phyloP scores from a whole-genome alignment of 2,329 filamentous ascomycete species.

The Colletotrichum liriopes region DNA sequence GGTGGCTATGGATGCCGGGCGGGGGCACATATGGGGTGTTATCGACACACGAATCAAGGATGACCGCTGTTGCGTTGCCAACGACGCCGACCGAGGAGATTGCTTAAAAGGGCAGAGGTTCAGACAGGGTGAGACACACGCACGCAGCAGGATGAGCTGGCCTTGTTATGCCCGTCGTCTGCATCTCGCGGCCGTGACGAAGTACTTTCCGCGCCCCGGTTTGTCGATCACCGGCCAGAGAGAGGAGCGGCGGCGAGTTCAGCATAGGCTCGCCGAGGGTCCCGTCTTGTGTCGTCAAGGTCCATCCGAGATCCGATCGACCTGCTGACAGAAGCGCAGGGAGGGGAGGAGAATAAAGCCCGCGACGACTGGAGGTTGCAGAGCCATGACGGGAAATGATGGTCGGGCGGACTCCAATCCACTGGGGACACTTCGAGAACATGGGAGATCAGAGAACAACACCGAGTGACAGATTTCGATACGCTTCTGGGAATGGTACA shows the following conservation, averaged over 20 bases:
- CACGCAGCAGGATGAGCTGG: not conserved
- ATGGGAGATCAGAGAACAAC: conserved; percentile 4
- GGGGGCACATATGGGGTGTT: conserved; percentile 11
- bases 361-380: conserved; percentile 13
- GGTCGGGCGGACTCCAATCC: not conserved
- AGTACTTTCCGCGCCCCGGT: not conserved
- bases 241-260: not conserved
- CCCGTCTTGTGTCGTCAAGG: not conserved
- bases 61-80: conserved; percentile 10
- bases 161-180: not conserved
- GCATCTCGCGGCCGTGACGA: not conserved
- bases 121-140: conserved; percentile 2
- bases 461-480: not conserved
- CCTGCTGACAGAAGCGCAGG: conserved; percentile 7
- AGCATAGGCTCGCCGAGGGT: conserved; percentile 2
- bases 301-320: conserved; percentile 29
- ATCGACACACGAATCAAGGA: not conserved
- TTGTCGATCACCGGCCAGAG: conserved; percentile 7
- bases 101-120: not conserved
- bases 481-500: conserved; percentile 1
- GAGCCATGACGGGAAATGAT: conserved; percentile 21
- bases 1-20: conserved; percentile 1
- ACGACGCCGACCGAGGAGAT: not conserved
- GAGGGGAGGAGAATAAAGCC: not conserved
- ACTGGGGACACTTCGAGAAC: not conserved